phyloP scores from a whole-genome alignment of 2,329 filamentous ascomycete species.

The Zymoseptoria brevis region DNA sequence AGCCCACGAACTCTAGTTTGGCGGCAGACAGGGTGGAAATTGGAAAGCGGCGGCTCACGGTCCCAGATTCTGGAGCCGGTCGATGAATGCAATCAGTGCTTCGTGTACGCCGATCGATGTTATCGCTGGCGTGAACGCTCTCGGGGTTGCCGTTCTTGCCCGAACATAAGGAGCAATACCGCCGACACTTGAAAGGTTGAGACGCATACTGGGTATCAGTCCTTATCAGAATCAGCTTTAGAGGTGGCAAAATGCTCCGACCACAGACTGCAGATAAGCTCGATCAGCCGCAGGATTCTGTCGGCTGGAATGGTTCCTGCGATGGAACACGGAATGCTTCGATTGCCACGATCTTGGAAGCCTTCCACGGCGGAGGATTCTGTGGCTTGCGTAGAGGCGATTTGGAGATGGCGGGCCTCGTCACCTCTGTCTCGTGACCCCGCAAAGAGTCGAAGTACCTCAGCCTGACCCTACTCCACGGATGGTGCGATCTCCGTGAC shows the following conservation, averaged over 20 bases:
- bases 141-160: not conserved
- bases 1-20: not conserved
- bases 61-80: not conserved
- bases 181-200: no score
- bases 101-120: not conserved
- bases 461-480: not conserved
- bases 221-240: no score
- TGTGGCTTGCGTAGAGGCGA: not conserved
- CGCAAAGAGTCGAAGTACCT: not conserved
- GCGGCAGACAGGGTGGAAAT: no score
- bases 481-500: not conserved
- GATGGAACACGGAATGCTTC: not conserved
- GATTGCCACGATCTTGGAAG: not conserved
- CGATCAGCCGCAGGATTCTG: no score
- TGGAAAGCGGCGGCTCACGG: not conserved
- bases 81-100: not conserved
- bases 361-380: not conserved
- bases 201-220: no score
- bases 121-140: not conserved
- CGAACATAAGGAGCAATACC: not conserved
- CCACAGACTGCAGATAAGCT: no score
- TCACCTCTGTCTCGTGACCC: not conserved
- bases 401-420: not conserved
- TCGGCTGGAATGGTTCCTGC: no score
- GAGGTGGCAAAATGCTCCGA: no score